phyloP scores from a whole-genome alignment of 257 asterid species.

The Rehmannia glutinosa region DNA sequence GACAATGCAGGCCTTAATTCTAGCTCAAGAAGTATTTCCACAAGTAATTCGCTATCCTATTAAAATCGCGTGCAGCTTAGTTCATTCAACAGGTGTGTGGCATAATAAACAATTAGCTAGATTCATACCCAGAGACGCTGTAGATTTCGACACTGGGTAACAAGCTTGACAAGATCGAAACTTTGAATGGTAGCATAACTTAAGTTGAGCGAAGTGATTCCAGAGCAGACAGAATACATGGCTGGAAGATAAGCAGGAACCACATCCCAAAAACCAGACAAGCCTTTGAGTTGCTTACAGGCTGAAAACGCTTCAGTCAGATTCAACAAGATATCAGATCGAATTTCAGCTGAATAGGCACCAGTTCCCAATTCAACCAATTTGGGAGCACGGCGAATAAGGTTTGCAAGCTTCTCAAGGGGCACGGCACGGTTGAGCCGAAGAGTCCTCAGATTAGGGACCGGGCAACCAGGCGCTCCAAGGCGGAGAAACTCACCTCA shows the following conservation, averaged over 20 bases:
- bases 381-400: slow-evolving; percentile 57
- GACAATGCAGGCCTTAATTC: no score
- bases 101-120: neutral
- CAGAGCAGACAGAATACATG: slow-evolving; percentile 54
- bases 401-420: slow-evolving; percentile 58
- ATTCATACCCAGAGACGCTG: slow-evolving; percentile 79
- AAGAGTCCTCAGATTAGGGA: slow-evolving; percentile 59
- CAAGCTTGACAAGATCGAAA: slow-evolving; percentile 65
- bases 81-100: neutral
- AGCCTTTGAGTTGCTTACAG: slow-evolving; percentile 69
- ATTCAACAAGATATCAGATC: slow-evolving; percentile 46
- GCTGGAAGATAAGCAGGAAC: slow-evolving; percentile 90
- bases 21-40: no score
- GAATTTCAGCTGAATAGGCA: slow-evolving; percentile 53
- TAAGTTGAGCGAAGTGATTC: slow-evolving; percentile 73
- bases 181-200: slow-evolving; percentile 71
- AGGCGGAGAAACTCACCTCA: slow-evolving; percentile 52
- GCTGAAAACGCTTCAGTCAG: slow-evolving; percentile 59
- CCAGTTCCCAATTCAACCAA: slow-evolving; percentile 68
- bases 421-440: slow-evolving; percentile 67
- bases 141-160: slow-evolving; percentile 68
- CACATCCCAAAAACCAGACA: slow-evolving; percentile 94
- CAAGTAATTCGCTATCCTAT: neutral
- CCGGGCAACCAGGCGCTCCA: slow-evolving; percentile 67
- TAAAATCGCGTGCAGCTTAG: neutral